Base-by-base conservation (phyloP, 73 alveolate species). In the Paramecium octaurelia region DNA sequence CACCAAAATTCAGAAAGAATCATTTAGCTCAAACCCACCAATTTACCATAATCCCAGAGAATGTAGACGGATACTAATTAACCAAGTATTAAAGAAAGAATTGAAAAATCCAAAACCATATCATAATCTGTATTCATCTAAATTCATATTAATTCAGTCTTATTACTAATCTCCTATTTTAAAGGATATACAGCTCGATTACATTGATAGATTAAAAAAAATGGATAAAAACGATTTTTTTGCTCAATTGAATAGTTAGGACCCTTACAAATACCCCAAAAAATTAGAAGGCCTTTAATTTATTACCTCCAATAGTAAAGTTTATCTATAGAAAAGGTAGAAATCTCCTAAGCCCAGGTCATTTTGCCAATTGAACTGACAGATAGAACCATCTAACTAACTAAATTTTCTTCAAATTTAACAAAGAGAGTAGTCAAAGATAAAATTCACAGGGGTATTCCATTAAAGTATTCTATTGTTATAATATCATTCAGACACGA, bases 401-500 rank as follows among this genome's bases (percentile, higher is more conserved):
- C 50, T 34, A 64, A 64, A 24, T 64, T 64, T 64, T 64, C 84
- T 23, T 64, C 50, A 1, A 64, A 64, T 34, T 24, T 27, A 64
- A 64, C 84, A 27, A 64, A 64, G 31, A 64, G 84, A 64, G 84
- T 64, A 34, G 84, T 64, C 27, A 64, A 64, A 16, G 84, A 64
- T 60, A 42, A 46, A 18, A 21, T 77, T 7, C 73, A 77, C 46
- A 40, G 91, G 44, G 91, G 91, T 8, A 80, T 80, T 10, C 91
- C 91, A 27, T 27, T 77, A 36, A 42, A 50, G 90, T 40, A 77
- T 77, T 9, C 90, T 70, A 21, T 21, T 40, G 0, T 40, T 6
- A 73, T 42, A 27, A 77, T 16, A n/a, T 8, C 4, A 21, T 21
- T 44, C 10, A 77, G 68, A 27, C 73, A 42, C 20, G 91, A 80